Base-by-base conservation (phyloP, 2,329 filamentous ascomycete species). In the Diaporthe sp. region DNA sequence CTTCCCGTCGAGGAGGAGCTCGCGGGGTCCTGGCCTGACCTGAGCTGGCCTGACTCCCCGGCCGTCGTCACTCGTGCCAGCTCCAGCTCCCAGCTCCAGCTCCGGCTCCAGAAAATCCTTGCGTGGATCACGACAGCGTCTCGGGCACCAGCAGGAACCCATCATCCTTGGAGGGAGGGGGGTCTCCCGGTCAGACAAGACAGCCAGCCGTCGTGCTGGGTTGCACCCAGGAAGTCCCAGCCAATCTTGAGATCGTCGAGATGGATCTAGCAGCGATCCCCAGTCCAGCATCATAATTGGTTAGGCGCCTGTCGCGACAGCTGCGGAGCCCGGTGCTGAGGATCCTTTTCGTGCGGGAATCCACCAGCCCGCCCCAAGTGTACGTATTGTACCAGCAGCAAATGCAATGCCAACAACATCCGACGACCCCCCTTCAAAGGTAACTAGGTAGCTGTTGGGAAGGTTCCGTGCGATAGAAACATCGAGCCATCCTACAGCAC, bases 181-280 rank as follows among this genome's bases (percentile, higher is more conserved):
- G 12, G 31, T 13, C 46, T 44, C 67, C 34, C 61, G 55, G 72
- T 75, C 70, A 28, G 62, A 53, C 44, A 73, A 61, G 70, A 42
- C 71, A 44, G 62, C 74, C 61, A 49, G 55, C 72, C 62, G 25
- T 42, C 34, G 7, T 37, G 65, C 65, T 39, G 65, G 65, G 65
- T 68, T 53, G 10, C 22, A 53, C 65, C 65, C 65, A 68, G 65
- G 69, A 39, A 46, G 46, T 58, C 65, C 67, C 73, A 70, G 67
- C 53, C 59, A 72, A 68, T 70, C 62, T 72, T 46, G 51, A 74
- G 75, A 76, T 76, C 73, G 72, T 65, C 73, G n/a, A 72, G 68
- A 68, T 68, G 65, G 65, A 72, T 75, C 75, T 75, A 51, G 73
- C 75, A 75, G 74, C 75, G 73, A 76, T 76, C 68, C 73, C 75